These are phyloP conservation scores for Cordyceps javanica DNA, from an alignment of 2,329 filamentous ascomycete genomes.

Conservation along the genomic window DNA sequence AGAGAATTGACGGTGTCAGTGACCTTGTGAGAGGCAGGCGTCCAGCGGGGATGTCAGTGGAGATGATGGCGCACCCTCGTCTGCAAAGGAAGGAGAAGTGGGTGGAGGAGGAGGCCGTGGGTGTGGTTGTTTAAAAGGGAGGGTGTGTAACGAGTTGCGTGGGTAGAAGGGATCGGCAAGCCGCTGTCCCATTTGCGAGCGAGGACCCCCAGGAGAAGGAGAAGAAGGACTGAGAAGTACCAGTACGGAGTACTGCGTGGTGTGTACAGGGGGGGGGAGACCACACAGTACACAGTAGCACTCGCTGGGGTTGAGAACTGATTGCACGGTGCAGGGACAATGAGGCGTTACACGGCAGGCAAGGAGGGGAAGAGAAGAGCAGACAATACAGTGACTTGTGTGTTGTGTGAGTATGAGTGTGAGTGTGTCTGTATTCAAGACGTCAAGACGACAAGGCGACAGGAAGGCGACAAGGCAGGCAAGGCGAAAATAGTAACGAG, in stretches of 20 bases:
- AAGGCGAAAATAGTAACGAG: no score
- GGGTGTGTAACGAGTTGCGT: conserved; percentile 42
- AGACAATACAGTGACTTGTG: not conserved
- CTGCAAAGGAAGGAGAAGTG: conserved; percentile 3
- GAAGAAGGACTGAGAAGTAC: no score
- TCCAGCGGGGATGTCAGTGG: conserved; percentile 27
- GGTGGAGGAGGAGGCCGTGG: not conserved
- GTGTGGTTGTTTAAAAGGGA: conserved; percentile 15
- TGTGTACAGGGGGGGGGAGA: conserved; percentile 28
- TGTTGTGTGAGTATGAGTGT: not conserved
- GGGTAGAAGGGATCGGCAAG: conserved; percentile 49
- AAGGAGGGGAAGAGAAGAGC: not conserved
- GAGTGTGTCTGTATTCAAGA: no score
- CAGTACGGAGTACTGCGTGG: no score
- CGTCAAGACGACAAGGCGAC: no score
- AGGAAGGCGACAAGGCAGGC: no score
- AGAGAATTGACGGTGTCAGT: conserved; percentile 19
- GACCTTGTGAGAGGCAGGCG: conserved; percentile 25
- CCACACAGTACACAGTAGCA: conserved; percentile 15
- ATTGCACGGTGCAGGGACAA: not conserved
- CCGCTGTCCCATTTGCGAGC: conserved; percentile 45
- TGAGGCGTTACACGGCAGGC: not conserved
- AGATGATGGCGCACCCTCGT: conserved; percentile 19
- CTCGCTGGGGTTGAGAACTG: conserved; percentile 1
- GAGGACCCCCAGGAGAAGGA: conserved; percentile 36